Evolutionary conservation across 805 yeast genomes (phyloP).

Genomic region (Ogataea salicorniae): DNA sequence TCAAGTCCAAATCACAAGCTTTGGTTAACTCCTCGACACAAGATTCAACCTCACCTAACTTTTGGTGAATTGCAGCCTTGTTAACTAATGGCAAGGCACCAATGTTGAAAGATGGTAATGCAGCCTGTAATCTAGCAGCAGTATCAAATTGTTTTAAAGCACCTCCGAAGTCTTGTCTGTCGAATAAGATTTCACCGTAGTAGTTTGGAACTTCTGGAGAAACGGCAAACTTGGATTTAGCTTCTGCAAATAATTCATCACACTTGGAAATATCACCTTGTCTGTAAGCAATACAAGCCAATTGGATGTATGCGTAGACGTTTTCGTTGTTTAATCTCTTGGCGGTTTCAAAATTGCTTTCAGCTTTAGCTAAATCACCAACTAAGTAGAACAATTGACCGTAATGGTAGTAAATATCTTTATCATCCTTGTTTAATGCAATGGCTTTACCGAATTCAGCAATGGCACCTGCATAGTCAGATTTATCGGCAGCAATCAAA

Average conservation of each 20-base stretch:
- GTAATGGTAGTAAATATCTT: conserved; percentile 88
- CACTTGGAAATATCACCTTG: conserved; percentile 57
- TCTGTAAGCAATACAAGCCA: conserved; percentile 88
- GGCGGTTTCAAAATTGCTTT: conserved; percentile 68
- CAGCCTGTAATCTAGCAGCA: conserved; percentile 77
- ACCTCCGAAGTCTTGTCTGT: conserved; percentile 62
- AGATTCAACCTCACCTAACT: conserved; percentile 48
- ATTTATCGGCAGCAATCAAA: conserved; percentile 75
- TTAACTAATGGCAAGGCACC: conserved; percentile 89
- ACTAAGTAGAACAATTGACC: conserved; percentile 88
- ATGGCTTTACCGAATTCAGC: conserved; percentile 69
- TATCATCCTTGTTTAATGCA: conserved; percentile 58
- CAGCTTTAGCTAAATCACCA: conserved; percentile 68
- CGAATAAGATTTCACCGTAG: conserved; percentile 90
- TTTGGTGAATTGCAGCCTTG: conserved; percentile 71
- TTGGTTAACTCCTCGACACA: conserved; percentile 62
- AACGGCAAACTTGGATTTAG: conserved; percentile 72
- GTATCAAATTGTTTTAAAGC: conserved; percentile 83
- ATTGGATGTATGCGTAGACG: conserved; percentile 82
- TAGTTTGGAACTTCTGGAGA: conserved; percentile 91
- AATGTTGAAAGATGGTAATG: conserved; percentile 61
- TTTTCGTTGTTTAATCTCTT: conserved; percentile 68
- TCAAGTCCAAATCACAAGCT: conserved; percentile 82
- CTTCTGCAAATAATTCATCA: conserved; percentile 58
- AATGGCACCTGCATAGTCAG: conserved; percentile 54